phyloP scores from a whole-genome alignment of 768 basidiomycete species.

The Cubamyces lactineus region DNA sequence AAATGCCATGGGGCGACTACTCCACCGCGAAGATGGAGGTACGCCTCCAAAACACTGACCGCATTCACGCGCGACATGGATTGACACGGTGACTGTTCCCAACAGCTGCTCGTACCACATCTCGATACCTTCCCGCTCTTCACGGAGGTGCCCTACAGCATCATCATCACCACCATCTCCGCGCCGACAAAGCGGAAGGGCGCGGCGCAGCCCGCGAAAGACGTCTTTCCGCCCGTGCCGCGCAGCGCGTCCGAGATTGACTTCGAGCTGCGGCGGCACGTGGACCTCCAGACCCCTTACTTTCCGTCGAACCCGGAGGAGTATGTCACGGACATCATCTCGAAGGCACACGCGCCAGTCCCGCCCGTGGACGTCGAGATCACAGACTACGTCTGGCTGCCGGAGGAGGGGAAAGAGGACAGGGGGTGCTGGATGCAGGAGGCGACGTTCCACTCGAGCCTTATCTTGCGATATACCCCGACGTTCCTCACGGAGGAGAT shows the following conservation, averaged over 20 bases:
- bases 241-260: conserved; percentile 19
- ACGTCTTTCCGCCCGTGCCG: conserved; percentile 27
- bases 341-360: conserved; percentile 15
- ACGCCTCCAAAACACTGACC: background rate
- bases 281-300: conserved; percentile 20
- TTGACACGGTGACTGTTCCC: background rate
- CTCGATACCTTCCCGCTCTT: conserved; percentile 25
- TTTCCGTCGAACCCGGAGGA: conserved; percentile 16
- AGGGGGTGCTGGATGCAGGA: conserved; percentile 28
- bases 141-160: conserved; percentile 29
- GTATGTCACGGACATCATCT: conserved; percentile 16
- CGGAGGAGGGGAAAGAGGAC: conserved; percentile 21
- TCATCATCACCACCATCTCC: conserved; percentile 24
- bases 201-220: conserved; percentile 12
- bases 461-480: conserved; percentile 21
- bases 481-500: conserved; percentile 23
- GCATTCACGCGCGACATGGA: background rate
- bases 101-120: conserved; percentile 25
- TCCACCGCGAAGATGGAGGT: conserved; percentile 24
- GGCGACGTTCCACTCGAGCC: conserved; percentile 21
- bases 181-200: conserved; percentile 25
- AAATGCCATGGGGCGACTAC: conserved; percentile 28
- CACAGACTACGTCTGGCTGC: conserved; percentile 23
- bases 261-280: conserved; percentile 21
- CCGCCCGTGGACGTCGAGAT: conserved; percentile 24